Evolutionary conservation across 352 stramenopile genomes (phyloP), one percentile per base, ranked within the genome.

Genomic region (Phytophthora capsici): DNA sequence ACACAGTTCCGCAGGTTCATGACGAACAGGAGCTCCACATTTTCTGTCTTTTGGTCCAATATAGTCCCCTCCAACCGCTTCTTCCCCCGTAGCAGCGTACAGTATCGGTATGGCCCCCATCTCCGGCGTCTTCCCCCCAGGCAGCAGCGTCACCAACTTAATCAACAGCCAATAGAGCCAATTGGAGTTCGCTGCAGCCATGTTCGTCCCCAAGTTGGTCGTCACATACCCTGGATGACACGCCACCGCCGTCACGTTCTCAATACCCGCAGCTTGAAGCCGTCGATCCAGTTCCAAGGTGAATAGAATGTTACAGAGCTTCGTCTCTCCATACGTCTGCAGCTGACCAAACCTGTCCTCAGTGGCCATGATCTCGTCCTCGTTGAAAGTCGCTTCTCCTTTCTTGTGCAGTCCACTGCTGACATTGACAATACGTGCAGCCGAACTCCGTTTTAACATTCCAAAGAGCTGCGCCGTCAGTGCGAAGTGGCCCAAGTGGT

Each of bases 271-370:
- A 3, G 45, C 61, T n/a, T 74, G 47, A 7, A 86, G 32, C 2
- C 73, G 75, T 25, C 75, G 60, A 9, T 81, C 40, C 6, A 89
- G 70, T 49, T 88, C 78, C 0, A 63, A 13, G 13, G 74, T 82
- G 57, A 86, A 88, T 2, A 88, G 54, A 28, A 85, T 34, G 62
- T 86, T 87, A 52, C 46, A 78, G 6, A 89, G 44, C 54, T 89
- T 89, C 14, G 71, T 73, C 23, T 77, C 68, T 10, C 34, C 22
- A 53, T 90, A 90, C 26, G 68, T 78, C 17, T 56, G 48, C 44
- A 75, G 34, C 19, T 71, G 54, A 10, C 49, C 47, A 40, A 82
- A 84, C 45, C 71, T 78, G 7, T 74, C 44, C 28, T 71, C 46
- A 2, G 60, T 68, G 20, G 57, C 58, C 61, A 82, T 68, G 56